Evolutionary conservation across 2,329 filamentous ascomycete genomes (phyloP).

Genomic region (Coniochaeta ligniaria): DNA sequence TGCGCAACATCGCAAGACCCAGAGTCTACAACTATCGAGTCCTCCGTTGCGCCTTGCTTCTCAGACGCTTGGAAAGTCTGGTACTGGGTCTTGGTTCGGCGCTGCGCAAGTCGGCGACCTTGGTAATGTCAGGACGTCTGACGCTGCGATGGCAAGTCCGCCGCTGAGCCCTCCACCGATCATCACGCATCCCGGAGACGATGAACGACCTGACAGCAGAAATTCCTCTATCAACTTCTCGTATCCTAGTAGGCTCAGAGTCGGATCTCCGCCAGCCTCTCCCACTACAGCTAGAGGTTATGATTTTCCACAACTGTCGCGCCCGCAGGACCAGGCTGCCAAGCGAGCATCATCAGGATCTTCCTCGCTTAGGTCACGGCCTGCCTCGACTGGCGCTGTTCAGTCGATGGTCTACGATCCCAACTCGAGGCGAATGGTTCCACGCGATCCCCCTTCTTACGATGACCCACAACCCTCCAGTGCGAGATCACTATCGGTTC

Average conservation of each 20-base stretch:
- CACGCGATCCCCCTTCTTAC: slow-evolving; percentile 26
- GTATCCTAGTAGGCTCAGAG: slow-evolving; percentile 39
- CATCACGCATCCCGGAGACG: slow-evolving; percentile 8
- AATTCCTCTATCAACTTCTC: slow-evolving; percentile 50
- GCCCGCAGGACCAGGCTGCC: slow-evolving; percentile 1
- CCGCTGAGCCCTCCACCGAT: slow-evolving; percentile 16
- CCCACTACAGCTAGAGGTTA: slow-evolving; percentile 10
- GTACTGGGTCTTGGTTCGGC: slow-evolving; percentile 42
- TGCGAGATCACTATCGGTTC: slow-evolving; percentile 5
- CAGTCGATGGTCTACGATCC: slow-evolving; percentile 53
- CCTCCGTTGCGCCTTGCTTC: slow-evolving; percentile 44
- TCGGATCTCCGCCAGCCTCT: slow-evolving; percentile 30
- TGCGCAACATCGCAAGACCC: slow-evolving; percentile 18
- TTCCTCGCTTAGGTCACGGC: slow-evolving; percentile 14
- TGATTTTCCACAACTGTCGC: slow-evolving; percentile 4
- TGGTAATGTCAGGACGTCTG: slow-evolving; percentile 36
- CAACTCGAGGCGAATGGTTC: slow-evolving; percentile 58
- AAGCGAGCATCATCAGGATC: slow-evolving; percentile 10
- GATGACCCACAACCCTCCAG: not conserved
- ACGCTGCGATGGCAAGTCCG: slow-evolving; percentile 29
- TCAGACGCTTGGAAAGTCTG: slow-evolving; percentile 35
- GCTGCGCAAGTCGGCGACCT: slow-evolving; percentile 33
- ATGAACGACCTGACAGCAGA: slow-evolving; percentile 37
- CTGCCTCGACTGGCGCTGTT: slow-evolving; percentile 22
- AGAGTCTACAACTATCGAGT: slow-evolving; percentile 31